Base-by-base conservation (phyloP, 1,284 basidiomycete genomes). In the Leccinum subatratum region DNA sequence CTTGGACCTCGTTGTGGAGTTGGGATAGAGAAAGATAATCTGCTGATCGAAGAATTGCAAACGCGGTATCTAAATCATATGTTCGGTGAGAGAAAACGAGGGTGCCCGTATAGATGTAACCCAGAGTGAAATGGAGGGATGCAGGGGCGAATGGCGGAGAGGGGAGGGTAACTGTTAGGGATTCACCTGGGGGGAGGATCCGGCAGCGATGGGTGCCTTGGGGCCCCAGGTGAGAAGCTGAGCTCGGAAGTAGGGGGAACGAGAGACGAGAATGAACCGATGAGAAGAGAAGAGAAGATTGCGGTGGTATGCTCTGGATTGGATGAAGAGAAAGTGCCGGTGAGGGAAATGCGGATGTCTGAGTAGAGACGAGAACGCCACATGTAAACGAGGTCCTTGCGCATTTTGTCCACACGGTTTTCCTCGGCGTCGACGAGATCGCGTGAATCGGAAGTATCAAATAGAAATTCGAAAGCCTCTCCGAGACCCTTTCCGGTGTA, bases 81-180 rank as follows among this genome's bases (percentile, higher is more conserved):
- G 92, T 91, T 20, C 96, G 85, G 73, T 97, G 93, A 4, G 94
- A 95, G 75, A 98, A 97, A 60, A 91, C 84, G 62, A 99, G 89
- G 6, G 94, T 96, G 57, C 96, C 96, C 12, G 95, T 94, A 75
- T 98, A 98, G 63, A 96, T 85, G 78, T 91, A 96, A 16, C 96
- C 96, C 32, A 99, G 86, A 30, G 94, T 94, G 75, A 98, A 98
- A 77, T 98, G 95, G 3, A 97, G 82, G 0, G 95, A 93, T 0
- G 95, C 93, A 0, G 96, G 93, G 0, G 96, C 97, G 79, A 98
- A 98, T 0, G 96, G 96, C 0, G 96, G 95, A 0, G 91, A 94
- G 1, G 94, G 93, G 3, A 97, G 85, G 0, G 84, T 87, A 28
- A 96, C 79, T 3, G 81, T 88, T 28, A 81, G 80, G 28, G 81